A percentile compares a stretch with the other conserved stretches of the same genome.
Evolutionary conservation across 176 grass and related monocot genomes (phyloP).

Genomic region (Musa beccarii): DNA sequence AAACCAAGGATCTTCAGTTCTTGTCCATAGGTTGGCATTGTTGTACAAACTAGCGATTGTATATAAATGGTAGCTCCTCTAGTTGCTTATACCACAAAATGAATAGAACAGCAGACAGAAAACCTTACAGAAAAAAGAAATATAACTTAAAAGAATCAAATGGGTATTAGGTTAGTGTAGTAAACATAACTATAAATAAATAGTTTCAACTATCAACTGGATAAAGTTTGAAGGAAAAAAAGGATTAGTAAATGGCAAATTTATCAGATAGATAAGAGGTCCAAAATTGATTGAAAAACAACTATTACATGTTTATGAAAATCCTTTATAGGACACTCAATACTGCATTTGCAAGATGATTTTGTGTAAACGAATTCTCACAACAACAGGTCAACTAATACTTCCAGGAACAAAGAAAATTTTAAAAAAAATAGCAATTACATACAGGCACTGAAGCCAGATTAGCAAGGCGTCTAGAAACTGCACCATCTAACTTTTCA

Average conservation of each 20-base stretch:
- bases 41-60: no score
- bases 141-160: background rate
- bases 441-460: constrained; percentile 87
- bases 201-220: no score
- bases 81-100: no score
- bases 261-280: background rate
- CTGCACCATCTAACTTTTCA: constrained; percentile 73
- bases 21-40: no score
- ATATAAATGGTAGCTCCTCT: no score
- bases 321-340: background rate
- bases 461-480: constrained; percentile 79
- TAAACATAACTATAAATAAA: no score
- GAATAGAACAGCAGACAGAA: background rate
- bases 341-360: background rate
- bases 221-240: no score
- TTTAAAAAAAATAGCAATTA: constrained; percentile 11
- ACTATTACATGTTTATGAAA: background rate
- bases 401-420: background rate
- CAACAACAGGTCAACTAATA: constrained; percentile 6
- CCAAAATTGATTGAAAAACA: background rate
- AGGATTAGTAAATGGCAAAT: no score
- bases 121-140: background rate
- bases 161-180: no score
- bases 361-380: background rate
- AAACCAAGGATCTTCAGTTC: no score